Percentiles rank a stretch among this genome's conserved stretches.
These are phyloP conservation scores for Penicillium arizonense DNA, from an alignment of 495 filamentous ascomycete species.

Conservation along the genomic window DNA sequence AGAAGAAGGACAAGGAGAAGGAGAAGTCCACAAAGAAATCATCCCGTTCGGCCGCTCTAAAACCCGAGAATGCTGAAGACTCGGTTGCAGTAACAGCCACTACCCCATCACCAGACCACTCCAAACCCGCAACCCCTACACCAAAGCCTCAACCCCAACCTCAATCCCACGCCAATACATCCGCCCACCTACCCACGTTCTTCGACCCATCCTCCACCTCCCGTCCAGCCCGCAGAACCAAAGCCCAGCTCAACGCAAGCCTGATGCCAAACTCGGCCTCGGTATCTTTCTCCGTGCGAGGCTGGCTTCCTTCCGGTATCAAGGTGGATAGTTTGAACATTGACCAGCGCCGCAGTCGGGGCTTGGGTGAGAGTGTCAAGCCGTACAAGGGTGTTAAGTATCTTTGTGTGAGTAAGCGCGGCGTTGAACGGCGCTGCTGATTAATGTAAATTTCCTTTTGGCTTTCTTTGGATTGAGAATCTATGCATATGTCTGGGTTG, in stretches of 20 bases:
- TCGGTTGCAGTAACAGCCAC: slow-evolving; percentile 10
- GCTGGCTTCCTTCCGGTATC: slow-evolving; percentile 93
- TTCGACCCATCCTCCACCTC: slow-evolving; percentile 31
- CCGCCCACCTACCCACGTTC: slow-evolving; percentile 22
- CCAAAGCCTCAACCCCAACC: slow-evolving; percentile 14
- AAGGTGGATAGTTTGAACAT: slow-evolving; percentile 86
- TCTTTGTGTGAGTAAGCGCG: slow-evolving; percentile 80
- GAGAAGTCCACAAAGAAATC: slow-evolving; percentile 44
- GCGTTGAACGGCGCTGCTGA: slow-evolving; percentile 65
- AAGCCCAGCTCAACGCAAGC: slow-evolving; percentile 67
- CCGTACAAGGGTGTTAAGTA: slow-evolving; percentile 99
- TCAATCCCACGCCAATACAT: not conserved
- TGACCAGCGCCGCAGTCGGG: slow-evolving; percentile 80
- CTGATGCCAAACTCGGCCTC: slow-evolving; percentile 89
- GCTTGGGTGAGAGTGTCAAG: slow-evolving; percentile 81
- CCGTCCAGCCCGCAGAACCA: slow-evolving; percentile 39
- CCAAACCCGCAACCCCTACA: slow-evolving; percentile 29
- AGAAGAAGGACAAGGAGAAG: slow-evolving; percentile 33
- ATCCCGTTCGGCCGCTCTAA: slow-evolving; percentile 18
- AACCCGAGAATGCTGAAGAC: slow-evolving; percentile 31
- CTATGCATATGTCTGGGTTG: not conserved
- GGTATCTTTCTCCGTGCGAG: slow-evolving; percentile 87
- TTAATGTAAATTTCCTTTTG: not conserved
- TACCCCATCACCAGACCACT: slow-evolving; percentile 21
- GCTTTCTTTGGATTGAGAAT: not conserved